A percentile compares a stretch with the other conserved stretches of the same genome.
phyloP scores from a whole-genome alignment of 148 eudicot species.

The Tetragonia tetragonoides region DNA sequence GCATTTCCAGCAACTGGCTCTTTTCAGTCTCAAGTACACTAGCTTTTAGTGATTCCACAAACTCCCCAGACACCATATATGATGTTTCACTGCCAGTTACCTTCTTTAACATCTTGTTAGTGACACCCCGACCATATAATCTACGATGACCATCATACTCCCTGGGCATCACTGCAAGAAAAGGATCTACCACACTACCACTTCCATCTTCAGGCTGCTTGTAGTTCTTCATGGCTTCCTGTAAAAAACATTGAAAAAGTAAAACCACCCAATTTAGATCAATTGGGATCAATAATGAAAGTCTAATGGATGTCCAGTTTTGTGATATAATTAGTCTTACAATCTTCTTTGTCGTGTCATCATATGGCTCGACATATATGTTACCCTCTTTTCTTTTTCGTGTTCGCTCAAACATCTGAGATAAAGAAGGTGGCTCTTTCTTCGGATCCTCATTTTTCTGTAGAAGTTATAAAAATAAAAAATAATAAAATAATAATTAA shows the following conservation, averaged over 20 bases:
- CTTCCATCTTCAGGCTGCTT: neutral
- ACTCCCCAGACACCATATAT: neutral
- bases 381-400: slow-evolving; percentile 11
- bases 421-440: slow-evolving; percentile 11
- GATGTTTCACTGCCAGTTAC: neutral
- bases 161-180: neutral
- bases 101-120: neutral
- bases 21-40: neutral
- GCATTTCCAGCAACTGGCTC: neutral
- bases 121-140: neutral
- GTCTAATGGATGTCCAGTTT: neutral
- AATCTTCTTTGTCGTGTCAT: slow-evolving; percentile 6
- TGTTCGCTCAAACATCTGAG: slow-evolving; percentile 11
- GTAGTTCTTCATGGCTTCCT: slow-evolving; percentile 1
- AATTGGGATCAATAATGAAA: neutral
- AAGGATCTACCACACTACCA: neutral
- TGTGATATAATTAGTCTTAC: neutral
- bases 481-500: neutral
- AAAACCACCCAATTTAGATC: neutral
- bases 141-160: slow-evolving; percentile 3
- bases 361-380: neutral
- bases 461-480: neutral
- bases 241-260: neutral
- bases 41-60: neutral
- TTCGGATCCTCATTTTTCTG: slow-evolving; percentile 10